phyloP scores from a whole-genome alignment of 75 land plant genomes.

The Gnetum montanum region DNA sequence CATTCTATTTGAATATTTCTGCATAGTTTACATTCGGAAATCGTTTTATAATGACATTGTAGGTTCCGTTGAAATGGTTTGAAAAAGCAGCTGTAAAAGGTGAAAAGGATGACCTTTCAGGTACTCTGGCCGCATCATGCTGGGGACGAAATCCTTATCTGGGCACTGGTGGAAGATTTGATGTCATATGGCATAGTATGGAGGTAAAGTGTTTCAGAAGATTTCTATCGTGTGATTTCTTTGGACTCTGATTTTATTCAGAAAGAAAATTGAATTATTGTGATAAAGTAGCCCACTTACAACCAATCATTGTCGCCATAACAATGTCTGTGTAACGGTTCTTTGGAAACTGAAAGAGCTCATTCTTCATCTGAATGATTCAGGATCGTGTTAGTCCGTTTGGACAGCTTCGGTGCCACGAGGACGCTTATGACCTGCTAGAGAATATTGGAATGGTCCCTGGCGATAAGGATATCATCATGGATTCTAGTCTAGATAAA shows the following conservation, averaged over 20 bases:
- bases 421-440: neutral
- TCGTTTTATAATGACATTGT: constrained; percentile 4
- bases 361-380: too few relatives aligned
- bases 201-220: too few relatives aligned
- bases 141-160: constrained; percentile 71
- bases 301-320: too few relatives aligned
- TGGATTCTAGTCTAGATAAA: neutral
- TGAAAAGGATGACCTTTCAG: constrained; percentile 44
- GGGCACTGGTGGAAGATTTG: constrained; percentile 78
- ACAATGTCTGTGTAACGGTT: too few relatives aligned
- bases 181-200: constrained; percentile 40
- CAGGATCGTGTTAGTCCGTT: too few relatives aligned
- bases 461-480: neutral
- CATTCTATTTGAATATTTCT: neutral
- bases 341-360: too few relatives aligned
- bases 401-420: neutral
- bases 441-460: constrained; percentile 4
- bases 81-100: constrained; percentile 61
- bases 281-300: too few relatives aligned
- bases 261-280: too few relatives aligned
- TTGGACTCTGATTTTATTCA: too few relatives aligned
- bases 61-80: constrained; percentile 73
- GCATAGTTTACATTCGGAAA: too few relatives aligned
- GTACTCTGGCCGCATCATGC: constrained; percentile 53
- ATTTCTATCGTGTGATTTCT: neutral